Percentiles rank a stretch among this genome's conserved stretches.
Evolutionary conservation across 2,329 filamentous ascomycete genomes (phyloP).

Genomic region (Penicillium expansum): DNA sequence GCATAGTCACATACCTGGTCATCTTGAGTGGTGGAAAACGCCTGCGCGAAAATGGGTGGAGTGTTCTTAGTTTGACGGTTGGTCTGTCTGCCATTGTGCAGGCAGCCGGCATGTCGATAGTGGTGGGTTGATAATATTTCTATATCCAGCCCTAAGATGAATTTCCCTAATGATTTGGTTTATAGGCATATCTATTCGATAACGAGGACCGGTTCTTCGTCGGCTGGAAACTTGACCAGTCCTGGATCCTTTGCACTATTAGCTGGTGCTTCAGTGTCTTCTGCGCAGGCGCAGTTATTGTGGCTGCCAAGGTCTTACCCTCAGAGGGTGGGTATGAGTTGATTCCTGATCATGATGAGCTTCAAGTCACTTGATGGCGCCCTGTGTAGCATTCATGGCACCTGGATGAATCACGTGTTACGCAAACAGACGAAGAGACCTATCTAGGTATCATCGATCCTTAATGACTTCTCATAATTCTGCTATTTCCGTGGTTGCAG

Average conservation of each 20-base stretch:
- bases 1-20: slow-evolving; percentile 74
- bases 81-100: slow-evolving; percentile 65
- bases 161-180: slow-evolving; percentile 2
- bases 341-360: slow-evolving; percentile 50
- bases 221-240: slow-evolving; percentile 76
- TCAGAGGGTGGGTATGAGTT: slow-evolving; percentile 85
- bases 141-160: neutral
- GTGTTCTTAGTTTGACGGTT: slow-evolving; percentile 66
- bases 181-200: slow-evolving; percentile 76
- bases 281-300: slow-evolving; percentile 57
- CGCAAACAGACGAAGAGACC: neutral
- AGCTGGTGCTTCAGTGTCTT: slow-evolving; percentile 58
- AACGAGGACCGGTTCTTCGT: slow-evolving; percentile 78
- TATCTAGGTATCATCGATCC: neutral
- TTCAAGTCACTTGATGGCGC: slow-evolving; percentile 8
- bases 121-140: slow-evolving; percentile 58
- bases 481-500: neutral
- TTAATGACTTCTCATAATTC: neutral
- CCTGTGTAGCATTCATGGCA: neutral
- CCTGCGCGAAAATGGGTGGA: slow-evolving; percentile 80
- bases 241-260: slow-evolving; percentile 70
- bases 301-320: slow-evolving; percentile 68
- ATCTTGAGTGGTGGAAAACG: slow-evolving; percentile 76
- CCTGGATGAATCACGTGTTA: neutral
- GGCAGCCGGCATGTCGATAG: slow-evolving; percentile 73